Percentiles rank a stretch among this genome's conserved stretches.
phyloP scores from a whole-genome alignment of 2,329 filamentous ascomycete species.

The Aspergillus niger region DNA sequence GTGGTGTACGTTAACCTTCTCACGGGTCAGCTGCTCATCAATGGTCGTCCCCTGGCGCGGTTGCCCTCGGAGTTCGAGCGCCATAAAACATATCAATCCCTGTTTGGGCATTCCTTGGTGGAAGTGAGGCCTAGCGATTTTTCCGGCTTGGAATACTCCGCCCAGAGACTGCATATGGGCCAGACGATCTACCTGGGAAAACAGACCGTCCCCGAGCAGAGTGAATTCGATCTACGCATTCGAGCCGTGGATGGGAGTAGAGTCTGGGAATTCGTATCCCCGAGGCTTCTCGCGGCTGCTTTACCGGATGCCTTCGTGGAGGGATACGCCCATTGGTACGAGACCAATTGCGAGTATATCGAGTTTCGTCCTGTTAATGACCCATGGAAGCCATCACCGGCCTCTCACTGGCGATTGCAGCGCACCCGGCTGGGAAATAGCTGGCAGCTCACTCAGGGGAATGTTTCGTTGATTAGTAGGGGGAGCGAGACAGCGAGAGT shows the following conservation, averaged over 20 bases:
- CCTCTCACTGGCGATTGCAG: constrained; percentile 28
- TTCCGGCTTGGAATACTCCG: constrained; percentile 26
- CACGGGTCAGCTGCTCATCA: constrained; percentile 36
- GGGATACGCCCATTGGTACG: constrained; percentile 53
- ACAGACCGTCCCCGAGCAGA: constrained; percentile 18
- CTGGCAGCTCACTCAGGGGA: constrained; percentile 10
- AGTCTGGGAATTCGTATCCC: constrained; percentile 35
- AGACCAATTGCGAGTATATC: constrained; percentile 28
- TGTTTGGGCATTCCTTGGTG: constrained; percentile 29
- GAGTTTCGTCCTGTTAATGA: constrained; percentile 32
- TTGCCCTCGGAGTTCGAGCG: constrained; percentile 31
- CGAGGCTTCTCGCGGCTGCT: constrained; percentile 27
- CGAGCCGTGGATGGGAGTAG: constrained; percentile 20
- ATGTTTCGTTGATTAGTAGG: constrained; percentile 19
- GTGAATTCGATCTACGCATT: constrained; percentile 36
- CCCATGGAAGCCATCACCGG: constrained; percentile 30
- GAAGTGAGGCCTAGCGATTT: constrained; percentile 22
- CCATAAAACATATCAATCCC: constrained; percentile 24
- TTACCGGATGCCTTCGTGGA: constrained; percentile 42
- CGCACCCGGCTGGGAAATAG: not conserved
- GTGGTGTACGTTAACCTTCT: constrained; percentile 35
- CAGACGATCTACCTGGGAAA: constrained; percentile 26
- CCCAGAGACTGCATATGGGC: constrained; percentile 20
- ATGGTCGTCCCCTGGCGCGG: constrained; percentile 31
- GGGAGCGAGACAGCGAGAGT: constrained; percentile 9